phyloP scores from a whole-genome alignment of 2,329 filamentous ascomycete genomes.

The Penicillium sclerotigenum region DNA sequence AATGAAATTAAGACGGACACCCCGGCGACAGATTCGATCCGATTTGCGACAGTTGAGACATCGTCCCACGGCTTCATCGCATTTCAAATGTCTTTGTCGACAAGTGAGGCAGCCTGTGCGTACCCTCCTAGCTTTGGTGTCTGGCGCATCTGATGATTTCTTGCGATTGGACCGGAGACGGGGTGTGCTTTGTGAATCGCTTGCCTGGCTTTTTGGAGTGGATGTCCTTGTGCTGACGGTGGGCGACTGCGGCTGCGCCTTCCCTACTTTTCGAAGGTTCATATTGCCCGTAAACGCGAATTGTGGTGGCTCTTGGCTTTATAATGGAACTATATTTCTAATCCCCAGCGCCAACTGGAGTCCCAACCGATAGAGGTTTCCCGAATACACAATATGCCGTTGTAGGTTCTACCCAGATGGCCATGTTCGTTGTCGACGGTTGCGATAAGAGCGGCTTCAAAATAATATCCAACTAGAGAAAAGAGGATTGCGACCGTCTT shows the following conservation, averaged over 20 bases:
- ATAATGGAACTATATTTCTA: slow-evolving; percentile 7
- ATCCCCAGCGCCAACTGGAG: slow-evolving; percentile 18
- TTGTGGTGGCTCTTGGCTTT: background rate
- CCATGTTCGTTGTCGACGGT: slow-evolving; percentile 20
- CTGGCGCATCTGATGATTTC: slow-evolving; percentile 22
- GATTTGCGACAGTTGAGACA: slow-evolving; percentile 86
- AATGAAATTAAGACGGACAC: slow-evolving; percentile 85
- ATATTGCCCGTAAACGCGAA: slow-evolving; percentile 5
- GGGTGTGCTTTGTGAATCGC: slow-evolving; percentile 12
- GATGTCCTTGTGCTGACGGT: slow-evolving; percentile 8
- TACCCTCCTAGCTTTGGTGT: slow-evolving; percentile 72
- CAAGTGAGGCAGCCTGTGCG: slow-evolving; percentile 90
- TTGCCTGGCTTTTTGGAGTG: slow-evolving; percentile 19
- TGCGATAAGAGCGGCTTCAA: background rate
- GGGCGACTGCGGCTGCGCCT: slow-evolving; percentile 14
- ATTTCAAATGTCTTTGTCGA: slow-evolving; percentile 84
- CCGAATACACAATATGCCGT: slow-evolving; percentile 17
- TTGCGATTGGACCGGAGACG: slow-evolving; percentile 20
- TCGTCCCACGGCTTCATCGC: slow-evolving; percentile 68
- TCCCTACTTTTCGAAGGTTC: slow-evolving; percentile 18
- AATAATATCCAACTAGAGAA: background rate
- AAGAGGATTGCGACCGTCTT: background rate
- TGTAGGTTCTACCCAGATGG: slow-evolving; percentile 17
- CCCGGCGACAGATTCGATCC: slow-evolving; percentile 78
- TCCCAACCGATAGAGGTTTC: slow-evolving; percentile 10